A percentile compares a stretch with the other conserved stretches of the same genome.
Evolutionary conservation across 371 early-diverging fungal species (phyloP).

Genomic region (Mucor piriformis): DNA sequence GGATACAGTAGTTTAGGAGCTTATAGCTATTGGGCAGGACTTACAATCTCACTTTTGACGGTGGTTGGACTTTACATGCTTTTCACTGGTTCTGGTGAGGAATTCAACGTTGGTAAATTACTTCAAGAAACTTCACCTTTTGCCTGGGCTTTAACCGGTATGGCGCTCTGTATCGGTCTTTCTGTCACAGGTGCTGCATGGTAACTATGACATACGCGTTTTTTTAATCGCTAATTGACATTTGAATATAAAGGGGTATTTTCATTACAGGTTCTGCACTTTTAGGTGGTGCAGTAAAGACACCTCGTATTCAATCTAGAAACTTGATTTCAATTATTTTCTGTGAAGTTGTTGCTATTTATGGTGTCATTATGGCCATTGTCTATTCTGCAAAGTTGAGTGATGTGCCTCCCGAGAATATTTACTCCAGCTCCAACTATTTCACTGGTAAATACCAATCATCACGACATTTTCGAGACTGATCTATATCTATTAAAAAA

Average conservation of each 20-base stretch:
- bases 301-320: constrained; percentile 94
- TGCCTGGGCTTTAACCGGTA: constrained; percentile 90
- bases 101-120: constrained; percentile 84
- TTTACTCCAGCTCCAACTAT: constrained; percentile 61
- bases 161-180: constrained; percentile 84
- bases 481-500: too few relatives aligned
- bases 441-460: constrained; percentile 54
- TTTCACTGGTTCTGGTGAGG: constrained; percentile 84
- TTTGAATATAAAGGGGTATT: constrained; percentile 77
- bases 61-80: constrained; percentile 79
- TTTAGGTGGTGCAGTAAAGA: constrained; percentile 90
- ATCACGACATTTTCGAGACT: too few relatives aligned
- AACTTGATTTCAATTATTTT: constrained; percentile 98
- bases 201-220: constrained; percentile 49
- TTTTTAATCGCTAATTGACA: neutral
- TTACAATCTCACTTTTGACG: constrained; percentile 32
- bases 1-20: constrained; percentile 20
- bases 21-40: constrained; percentile 30
- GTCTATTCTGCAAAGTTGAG: constrained; percentile 88
- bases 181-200: constrained; percentile 96
- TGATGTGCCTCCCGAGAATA: constrained; percentile 47
- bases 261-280: constrained; percentile 90
- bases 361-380: constrained; percentile 97
- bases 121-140: constrained; percentile 82
- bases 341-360: constrained; percentile 98